phyloP scores from a whole-genome alignment of 257 asterid species.

The Leptodermis oblonga region DNA sequence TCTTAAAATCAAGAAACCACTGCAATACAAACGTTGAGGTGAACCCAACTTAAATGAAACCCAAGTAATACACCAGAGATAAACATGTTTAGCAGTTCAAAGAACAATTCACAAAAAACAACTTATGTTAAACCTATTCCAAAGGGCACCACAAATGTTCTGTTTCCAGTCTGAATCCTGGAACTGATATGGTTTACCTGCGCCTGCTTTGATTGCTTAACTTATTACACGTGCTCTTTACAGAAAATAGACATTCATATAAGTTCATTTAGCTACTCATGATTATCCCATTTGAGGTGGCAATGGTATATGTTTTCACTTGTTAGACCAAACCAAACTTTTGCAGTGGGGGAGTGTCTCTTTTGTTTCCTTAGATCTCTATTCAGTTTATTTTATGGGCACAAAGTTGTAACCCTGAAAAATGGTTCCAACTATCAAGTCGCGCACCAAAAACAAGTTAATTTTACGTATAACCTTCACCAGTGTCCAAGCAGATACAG shows the following conservation, averaged over 20 bases:
- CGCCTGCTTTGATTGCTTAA: not conserved
- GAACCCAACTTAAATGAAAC: not conserved
- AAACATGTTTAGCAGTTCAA: not conserved
- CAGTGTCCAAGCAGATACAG: too few relatives aligned
- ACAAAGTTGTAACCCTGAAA: not conserved
- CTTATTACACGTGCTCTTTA: not conserved
- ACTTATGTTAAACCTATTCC: not conserved
- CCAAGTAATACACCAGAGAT: not conserved
- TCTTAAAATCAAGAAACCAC: not conserved
- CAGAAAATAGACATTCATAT: not conserved
- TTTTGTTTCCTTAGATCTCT: not conserved
- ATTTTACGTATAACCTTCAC: not conserved
- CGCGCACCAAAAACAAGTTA: not conserved
- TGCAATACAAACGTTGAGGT: not conserved
- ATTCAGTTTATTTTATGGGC: not conserved
- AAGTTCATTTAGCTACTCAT: not conserved
- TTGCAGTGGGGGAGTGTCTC: not conserved
- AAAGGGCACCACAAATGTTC: not conserved
- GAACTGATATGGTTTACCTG: not conserved
- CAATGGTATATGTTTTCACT: not conserved
- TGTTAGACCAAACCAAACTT: not conserved
- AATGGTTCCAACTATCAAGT: too few relatives aligned
- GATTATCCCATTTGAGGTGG: not conserved
- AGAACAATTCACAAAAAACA: not conserved
- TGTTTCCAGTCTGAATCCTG: not conserved